phyloP scores from a whole-genome alignment of 495 filamentous ascomycete genomes.

The Talaromyces adpressus region DNA sequence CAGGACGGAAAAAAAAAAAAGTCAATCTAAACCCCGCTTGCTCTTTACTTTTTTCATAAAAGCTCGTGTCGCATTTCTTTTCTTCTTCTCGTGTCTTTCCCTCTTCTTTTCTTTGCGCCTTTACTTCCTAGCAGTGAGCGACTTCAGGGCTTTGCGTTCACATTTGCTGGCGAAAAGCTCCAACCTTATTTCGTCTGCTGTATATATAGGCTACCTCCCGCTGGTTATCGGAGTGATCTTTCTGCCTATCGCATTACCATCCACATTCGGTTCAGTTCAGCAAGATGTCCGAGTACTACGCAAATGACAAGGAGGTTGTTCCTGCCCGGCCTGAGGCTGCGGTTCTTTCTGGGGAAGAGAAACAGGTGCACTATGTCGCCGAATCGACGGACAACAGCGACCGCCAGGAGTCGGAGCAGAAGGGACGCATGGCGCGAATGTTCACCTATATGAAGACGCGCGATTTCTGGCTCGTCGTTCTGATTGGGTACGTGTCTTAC shows the following conservation, averaged over 20 bases:
- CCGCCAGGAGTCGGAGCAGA: not conserved
- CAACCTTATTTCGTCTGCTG: not conserved
- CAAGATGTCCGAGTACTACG: slow-evolving; percentile 1
- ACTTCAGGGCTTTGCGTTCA: slow-evolving; percentile 11
- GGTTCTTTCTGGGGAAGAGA: not conserved
- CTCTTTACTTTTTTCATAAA: not conserved
- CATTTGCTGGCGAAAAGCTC: slow-evolving; percentile 8
- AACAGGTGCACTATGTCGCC: slow-evolving; percentile 2
- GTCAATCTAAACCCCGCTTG: not conserved
- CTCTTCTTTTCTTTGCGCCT: slow-evolving; percentile 4
- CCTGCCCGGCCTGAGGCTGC: not conserved
- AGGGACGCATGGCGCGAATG: not conserved
- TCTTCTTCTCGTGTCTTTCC: not conserved
- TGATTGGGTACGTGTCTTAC: slow-evolving; percentile 1
- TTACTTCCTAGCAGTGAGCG: slow-evolving; percentile 7
- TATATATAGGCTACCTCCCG: not conserved
- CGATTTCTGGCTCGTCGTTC: slow-evolving; percentile 5
- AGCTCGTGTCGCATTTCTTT: not conserved
- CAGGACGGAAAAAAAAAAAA: not conserved
- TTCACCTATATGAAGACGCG: slow-evolving; percentile 7
- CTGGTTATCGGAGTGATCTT: not conserved
- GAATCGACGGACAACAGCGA: not conserved
- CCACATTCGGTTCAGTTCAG: not conserved
- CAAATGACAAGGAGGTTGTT: slow-evolving; percentile 1
- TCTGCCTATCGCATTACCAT: not conserved